A percentile compares a stretch with the other conserved stretches of the same genome.
Conservation (phyloP, 169 alveolate genomes). For the Plasmodium malariae region DNA sequence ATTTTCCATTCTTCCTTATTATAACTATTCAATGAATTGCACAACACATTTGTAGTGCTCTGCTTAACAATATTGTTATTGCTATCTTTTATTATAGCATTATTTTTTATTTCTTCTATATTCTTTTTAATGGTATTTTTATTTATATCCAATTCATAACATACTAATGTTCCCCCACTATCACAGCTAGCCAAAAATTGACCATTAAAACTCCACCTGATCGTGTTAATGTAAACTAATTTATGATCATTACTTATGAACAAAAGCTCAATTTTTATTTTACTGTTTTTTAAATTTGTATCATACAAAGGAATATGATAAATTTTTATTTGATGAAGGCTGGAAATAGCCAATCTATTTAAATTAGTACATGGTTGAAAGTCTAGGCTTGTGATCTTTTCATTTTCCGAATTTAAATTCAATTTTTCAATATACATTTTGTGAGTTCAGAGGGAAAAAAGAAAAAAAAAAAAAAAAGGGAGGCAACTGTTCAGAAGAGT, state of each 20-base stretch:
- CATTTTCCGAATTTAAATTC: slow-evolving; percentile 48
- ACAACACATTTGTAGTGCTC: too few relatives aligned
- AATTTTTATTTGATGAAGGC: slow-evolving; percentile 58
- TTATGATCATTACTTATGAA: slow-evolving; percentile 70
- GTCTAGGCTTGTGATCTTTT: slow-evolving; percentile 58
- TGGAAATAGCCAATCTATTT: slow-evolving; percentile 71
- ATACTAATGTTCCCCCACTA: slow-evolving; percentile 64
- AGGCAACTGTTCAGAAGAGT: neutral
- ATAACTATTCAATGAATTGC: too few relatives aligned
- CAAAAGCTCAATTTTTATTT: slow-evolving; percentile 32
- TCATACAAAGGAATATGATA: slow-evolving; percentile 38
- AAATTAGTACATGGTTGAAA: slow-evolving; percentile 20
- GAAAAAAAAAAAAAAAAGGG: slow-evolving; percentile 5
- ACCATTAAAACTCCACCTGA: slow-evolving; percentile 73
- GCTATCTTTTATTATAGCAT: neutral
- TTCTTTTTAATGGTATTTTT: slow-evolving; percentile 23
- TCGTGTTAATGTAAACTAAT: slow-evolving; percentile 60
- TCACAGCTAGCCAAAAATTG: slow-evolving; percentile 69
- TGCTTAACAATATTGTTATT: too few relatives aligned
- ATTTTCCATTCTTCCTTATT: slow-evolving; percentile 77
- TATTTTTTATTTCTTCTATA: slow-evolving; percentile 13
- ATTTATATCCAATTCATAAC: slow-evolving; percentile 62
- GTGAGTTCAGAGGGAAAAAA: too few relatives aligned
- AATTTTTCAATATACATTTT: slow-evolving; percentile 69
- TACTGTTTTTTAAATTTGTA: neutral